Evolutionary conservation across 192 early-diverging fungal genomes (phyloP).

Genomic region (Entomortierella beljakovae): DNA sequence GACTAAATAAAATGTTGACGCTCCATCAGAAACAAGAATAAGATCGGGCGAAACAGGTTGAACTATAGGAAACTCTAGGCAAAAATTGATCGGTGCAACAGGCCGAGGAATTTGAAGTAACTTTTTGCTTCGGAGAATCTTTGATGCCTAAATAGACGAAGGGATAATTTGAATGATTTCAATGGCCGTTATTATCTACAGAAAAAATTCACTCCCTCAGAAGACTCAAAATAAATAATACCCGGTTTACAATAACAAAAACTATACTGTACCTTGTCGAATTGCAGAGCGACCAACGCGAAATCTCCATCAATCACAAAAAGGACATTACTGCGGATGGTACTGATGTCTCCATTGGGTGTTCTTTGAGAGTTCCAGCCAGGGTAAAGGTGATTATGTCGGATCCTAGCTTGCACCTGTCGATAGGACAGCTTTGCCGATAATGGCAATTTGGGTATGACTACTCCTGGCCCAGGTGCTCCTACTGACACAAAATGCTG

Average conservation of each 20-base stretch:
- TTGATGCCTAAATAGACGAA: constrained; percentile 5
- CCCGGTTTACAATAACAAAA: neutral
- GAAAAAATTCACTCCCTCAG: too few relatives aligned
- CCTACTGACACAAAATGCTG: constrained; percentile 44
- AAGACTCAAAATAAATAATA: too few relatives aligned
- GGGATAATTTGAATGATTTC: too few relatives aligned
- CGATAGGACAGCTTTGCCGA: constrained; percentile 70
- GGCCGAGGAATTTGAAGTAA: constrained; percentile 32
- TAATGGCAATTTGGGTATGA: constrained; percentile 53
- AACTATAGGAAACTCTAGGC: constrained; percentile 39
- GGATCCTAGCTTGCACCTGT: constrained; percentile 70
- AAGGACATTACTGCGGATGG: constrained; percentile 29
- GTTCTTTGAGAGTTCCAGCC: constrained; percentile 56
- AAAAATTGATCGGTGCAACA: constrained; percentile 13
- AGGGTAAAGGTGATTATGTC: constrained; percentile 73
- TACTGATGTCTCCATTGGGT: constrained; percentile 26
- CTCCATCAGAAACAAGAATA: constrained; percentile 44
- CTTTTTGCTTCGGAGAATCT: constrained; percentile 28
- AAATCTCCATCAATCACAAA: constrained; percentile 54
- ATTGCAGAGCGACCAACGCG: constrained; percentile 43
- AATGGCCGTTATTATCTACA: too few relatives aligned
- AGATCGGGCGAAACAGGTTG: constrained; percentile 39
- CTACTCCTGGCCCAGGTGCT: constrained; percentile 43
- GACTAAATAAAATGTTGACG: constrained; percentile 30
- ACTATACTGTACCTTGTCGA: constrained; percentile 44